Conservation (phyloP, 305 asterid species). For the Striga hermonthica region DNA sequence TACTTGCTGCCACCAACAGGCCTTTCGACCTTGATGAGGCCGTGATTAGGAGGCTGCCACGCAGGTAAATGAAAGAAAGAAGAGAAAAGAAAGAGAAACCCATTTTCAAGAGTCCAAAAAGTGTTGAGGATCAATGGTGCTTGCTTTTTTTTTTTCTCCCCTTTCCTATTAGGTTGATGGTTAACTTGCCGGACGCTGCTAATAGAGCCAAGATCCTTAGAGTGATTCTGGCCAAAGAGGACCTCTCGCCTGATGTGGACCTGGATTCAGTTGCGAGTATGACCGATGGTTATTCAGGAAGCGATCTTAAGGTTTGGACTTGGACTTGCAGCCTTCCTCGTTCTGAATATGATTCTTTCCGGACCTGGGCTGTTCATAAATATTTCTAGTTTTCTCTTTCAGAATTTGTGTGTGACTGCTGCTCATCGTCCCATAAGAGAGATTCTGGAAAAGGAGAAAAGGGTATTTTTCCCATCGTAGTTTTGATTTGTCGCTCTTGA, state of each 20-base stretch:
- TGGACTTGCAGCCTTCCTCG: not conserved
- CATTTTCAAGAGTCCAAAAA: no score
- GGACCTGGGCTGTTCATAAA: not conserved
- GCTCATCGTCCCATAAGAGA: not conserved
- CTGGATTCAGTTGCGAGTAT: slow-evolving; percentile 71
- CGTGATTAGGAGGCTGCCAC: slow-evolving; percentile 87
- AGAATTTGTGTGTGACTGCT: not conserved
- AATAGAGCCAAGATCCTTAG: slow-evolving; percentile 65
- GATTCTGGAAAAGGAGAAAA: slow-evolving; percentile 1
- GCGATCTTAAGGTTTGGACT: slow-evolving; percentile 72
- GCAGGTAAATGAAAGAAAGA: slow-evolving; percentile 44
- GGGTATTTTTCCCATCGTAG: not conserved
- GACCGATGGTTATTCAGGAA: slow-evolving; percentile 91
- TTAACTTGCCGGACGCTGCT: slow-evolving; percentile 65
- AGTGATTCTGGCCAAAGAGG: slow-evolving; percentile 74
- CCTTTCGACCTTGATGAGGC: slow-evolving; percentile 96
- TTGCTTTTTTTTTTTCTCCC: not conserved
- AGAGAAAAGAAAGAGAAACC: no score
- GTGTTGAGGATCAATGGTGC: not conserved
- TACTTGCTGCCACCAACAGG: slow-evolving; percentile 89
- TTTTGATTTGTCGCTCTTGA: not conserved
- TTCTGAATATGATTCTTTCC: no score
- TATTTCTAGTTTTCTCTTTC: not conserved
- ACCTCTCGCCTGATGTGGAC: slow-evolving; percentile 52
- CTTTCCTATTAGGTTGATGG: slow-evolving; percentile 72